Conservation (phyloP, 1,284 basidiomycete genomes). For the Cryptococcus depauperatus region DNA sequence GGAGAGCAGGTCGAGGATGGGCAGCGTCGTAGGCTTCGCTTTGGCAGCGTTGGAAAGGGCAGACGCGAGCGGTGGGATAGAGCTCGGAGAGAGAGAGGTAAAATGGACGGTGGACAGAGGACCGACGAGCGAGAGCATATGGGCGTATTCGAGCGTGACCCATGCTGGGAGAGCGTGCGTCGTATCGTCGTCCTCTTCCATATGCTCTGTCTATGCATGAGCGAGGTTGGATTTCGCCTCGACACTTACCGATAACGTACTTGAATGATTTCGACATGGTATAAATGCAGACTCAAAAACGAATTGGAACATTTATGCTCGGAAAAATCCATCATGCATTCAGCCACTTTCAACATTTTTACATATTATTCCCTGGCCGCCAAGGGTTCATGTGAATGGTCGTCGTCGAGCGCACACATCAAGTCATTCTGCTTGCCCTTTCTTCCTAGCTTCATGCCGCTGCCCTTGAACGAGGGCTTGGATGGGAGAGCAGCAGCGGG, state of each 20-base stretch:
- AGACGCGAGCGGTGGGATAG: conserved; percentile 8
- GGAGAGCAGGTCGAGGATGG: conserved; percentile 61
- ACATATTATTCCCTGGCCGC: no score
- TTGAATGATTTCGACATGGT: conserved; percentile 23
- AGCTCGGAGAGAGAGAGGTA: conserved; percentile 51
- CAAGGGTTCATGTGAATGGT: no score
- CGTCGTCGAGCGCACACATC: conserved; percentile 72
- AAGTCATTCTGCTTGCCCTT: conserved; percentile 85
- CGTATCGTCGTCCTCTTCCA: conserved; percentile 83
- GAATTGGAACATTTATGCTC: no score
- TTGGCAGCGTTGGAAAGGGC: conserved; percentile 16
- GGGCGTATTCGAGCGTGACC: conserved; percentile 63
- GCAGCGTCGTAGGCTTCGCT: conserved; percentile 55
- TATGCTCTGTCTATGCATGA: conserved; percentile 60
- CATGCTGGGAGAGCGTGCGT: conserved; percentile 64
- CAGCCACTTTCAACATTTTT: no score
- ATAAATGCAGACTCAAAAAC: neutral
- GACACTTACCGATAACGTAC: conserved; percentile 39
- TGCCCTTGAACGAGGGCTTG: conserved; percentile 83
- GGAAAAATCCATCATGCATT: no score
- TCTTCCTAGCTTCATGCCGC: conserved; percentile 86
- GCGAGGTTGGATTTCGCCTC: neutral
- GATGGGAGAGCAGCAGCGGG: conserved; percentile 50
- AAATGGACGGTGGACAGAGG: conserved; percentile 62
- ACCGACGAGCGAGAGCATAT: conserved; percentile 52